phyloP scores from a whole-genome alignment of 2,329 filamentous ascomycete species.

The Sporothrix humicola region DNA sequence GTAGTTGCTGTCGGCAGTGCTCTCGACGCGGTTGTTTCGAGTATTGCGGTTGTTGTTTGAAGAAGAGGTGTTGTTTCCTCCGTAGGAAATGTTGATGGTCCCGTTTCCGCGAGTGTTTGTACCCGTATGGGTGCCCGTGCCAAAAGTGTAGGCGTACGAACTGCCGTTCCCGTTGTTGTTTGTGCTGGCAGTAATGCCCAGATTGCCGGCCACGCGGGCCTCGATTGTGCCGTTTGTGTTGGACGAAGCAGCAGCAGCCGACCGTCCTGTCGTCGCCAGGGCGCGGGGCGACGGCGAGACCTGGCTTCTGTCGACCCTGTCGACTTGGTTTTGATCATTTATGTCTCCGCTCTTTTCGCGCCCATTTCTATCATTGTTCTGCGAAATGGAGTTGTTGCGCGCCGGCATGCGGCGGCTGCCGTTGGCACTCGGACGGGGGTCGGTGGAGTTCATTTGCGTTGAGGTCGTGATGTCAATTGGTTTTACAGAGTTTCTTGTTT shows the following conservation, averaged over 20 bases:
- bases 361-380: not conserved
- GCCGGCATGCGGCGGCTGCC: slow-evolving; percentile 30
- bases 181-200: not conserved
- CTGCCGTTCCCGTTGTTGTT: slow-evolving; percentile 27
- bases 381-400: slow-evolving; percentile 28
- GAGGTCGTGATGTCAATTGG: no score
- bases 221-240: slow-evolving; percentile 22
- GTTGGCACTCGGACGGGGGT: slow-evolving; percentile 34
- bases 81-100: not conserved
- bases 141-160: slow-evolving; percentile 32
- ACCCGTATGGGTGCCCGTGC: not conserved
- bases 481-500: not conserved
- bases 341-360: no score
- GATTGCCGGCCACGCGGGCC: slow-evolving; percentile 25
- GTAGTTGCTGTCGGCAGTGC: slow-evolving; percentile 32
- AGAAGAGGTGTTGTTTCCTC: not conserved
- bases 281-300: not conserved
- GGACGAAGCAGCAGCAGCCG: not conserved
- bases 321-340: not conserved
- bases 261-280: not conserved
- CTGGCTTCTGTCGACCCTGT: not conserved
- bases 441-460: slow-evolving; percentile 34
- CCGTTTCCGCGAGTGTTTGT: slow-evolving; percentile 5
- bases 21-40: slow-evolving; percentile 23
- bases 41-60: slow-evolving; percentile 18